Percentiles rank a stretch among this genome's conserved stretches.
Conservation (phyloP, 2,329 filamentous ascomycete species). For the Clonostachys sp. region DNA sequence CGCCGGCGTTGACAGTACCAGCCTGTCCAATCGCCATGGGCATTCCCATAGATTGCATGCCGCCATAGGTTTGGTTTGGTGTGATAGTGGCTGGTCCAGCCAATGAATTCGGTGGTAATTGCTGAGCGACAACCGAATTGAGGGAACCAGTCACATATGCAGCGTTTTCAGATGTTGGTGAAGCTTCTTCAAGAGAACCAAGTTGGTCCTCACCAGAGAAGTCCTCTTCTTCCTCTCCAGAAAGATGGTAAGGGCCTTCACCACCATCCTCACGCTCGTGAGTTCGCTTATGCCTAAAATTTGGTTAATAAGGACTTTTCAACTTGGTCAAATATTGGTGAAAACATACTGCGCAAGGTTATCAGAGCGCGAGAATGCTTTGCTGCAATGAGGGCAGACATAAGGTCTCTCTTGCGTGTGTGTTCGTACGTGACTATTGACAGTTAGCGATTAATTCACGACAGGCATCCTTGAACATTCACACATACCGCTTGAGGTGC, state of each 20-base stretch:
- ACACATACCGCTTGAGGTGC: constrained; percentile 92
- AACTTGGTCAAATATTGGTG: neutral
- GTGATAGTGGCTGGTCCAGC: constrained; percentile 2
- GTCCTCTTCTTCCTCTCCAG: constrained; percentile 84
- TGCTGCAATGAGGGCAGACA: constrained; percentile 95
- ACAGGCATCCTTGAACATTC: constrained; percentile 14
- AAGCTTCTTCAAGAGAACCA: constrained; percentile 74
- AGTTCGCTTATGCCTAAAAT: constrained; percentile 72
- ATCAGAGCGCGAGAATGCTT: constrained; percentile 97
- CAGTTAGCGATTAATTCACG: constrained; percentile 16
- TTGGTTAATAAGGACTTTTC: neutral
- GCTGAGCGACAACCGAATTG: constrained; percentile 30
- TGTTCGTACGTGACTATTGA: constrained; percentile 89
- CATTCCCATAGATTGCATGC: constrained; percentile 58
- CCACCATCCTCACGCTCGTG: constrained; percentile 61
- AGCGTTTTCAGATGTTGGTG: constrained; percentile 64
- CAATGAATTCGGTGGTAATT: neutral
- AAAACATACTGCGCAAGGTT: constrained; percentile 89
- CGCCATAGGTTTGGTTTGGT: constrained; percentile 42
- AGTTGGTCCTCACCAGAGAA: constrained; percentile 79
- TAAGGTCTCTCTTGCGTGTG: constrained; percentile 99
- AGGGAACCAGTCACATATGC: constrained; percentile 49
- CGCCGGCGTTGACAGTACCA: constrained; percentile 36
- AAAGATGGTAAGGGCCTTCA: constrained; percentile 55
- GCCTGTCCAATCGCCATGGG: constrained; percentile 60